These are phyloP conservation scores for Nicotiana otophora DNA, from an alignment of 257 asterid species.

Conservation along the genomic window DNA sequence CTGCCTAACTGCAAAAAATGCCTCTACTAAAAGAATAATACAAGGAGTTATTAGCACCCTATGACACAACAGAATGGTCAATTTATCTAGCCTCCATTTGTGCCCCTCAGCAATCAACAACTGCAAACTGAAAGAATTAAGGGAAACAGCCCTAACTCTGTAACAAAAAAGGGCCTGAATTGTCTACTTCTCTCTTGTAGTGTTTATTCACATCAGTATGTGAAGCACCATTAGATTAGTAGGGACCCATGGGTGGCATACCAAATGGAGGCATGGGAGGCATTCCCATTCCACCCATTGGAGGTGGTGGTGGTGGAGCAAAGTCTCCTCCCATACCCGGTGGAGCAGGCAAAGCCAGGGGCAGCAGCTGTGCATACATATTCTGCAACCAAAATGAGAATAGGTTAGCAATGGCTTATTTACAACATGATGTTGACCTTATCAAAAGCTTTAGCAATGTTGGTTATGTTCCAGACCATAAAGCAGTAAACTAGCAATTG, in stretches of 20 bases:
- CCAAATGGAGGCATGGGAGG: constrained; percentile 91
- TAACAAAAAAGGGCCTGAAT: not conserved
- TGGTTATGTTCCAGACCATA: not conserved
- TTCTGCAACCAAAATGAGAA: constrained; percentile 46
- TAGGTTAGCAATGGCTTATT: not conserved
- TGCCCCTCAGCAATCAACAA: constrained; percentile 9
- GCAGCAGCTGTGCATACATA: constrained; percentile 93
- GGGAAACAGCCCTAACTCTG: not conserved
- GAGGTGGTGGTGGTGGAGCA: constrained; percentile 44
- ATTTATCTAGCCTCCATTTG: not conserved
- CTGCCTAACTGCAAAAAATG: constrained; percentile 17
- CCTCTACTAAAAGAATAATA: constrained; percentile 8
- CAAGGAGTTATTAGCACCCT: constrained; percentile 15
- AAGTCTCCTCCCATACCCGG: constrained; percentile 84
- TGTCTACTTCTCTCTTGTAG: not conserved
- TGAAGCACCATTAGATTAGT: constrained; percentile 31
- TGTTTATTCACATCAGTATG: not conserved
- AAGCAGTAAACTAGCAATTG: not conserved
- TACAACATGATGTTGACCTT: not conserved
- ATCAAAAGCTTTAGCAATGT: not conserved
- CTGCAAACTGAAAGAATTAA: constrained; percentile 4
- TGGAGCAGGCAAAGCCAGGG: constrained; percentile 99
- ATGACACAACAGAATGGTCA: constrained; percentile 5
- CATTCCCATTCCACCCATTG: constrained; percentile 87
- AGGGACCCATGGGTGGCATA: constrained; percentile 96